Percentiles rank a stretch among this genome's conserved stretches.
Conservation (phyloP, 805 yeast species). For the Barnettozyma siamensis region DNA sequence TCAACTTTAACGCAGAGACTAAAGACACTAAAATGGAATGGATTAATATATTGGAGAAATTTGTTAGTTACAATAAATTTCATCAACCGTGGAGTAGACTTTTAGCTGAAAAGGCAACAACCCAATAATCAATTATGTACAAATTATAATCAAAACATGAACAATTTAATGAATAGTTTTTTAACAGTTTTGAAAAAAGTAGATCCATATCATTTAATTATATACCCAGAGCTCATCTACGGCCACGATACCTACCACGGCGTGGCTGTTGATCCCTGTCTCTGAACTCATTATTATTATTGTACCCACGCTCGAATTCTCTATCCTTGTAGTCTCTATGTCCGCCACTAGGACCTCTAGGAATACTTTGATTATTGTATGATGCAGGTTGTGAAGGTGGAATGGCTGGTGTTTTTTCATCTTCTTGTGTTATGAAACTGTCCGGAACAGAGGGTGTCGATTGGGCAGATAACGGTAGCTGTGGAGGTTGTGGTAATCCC, state of each 20-base stretch:
- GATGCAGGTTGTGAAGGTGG: slow-evolving; percentile 9
- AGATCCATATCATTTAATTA: too few species aligned
- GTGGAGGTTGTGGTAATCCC: slow-evolving; percentile 2
- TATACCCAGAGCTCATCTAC: slow-evolving; percentile 9
- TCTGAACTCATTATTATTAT: slow-evolving; percentile 14
- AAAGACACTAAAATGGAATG: slow-evolving; percentile 55
- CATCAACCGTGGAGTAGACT: slow-evolving; percentile 60
- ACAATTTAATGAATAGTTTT: background rate
- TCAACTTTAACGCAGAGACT: slow-evolving; percentile 82
- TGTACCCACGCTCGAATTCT: slow-evolving; percentile 15
- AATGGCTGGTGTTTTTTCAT: slow-evolving; percentile 2
- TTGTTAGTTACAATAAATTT: slow-evolving; percentile 49
- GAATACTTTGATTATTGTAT: slow-evolving; percentile 2
- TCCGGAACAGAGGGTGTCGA: background rate
- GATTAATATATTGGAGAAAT: slow-evolving; percentile 53
- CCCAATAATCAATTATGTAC: background rate
- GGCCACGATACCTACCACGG: slow-evolving; percentile 16
- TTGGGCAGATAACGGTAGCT: background rate
- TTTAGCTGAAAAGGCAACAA: slow-evolving; percentile 23
- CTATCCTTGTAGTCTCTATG: slow-evolving; percentile 17
- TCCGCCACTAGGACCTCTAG: slow-evolving; percentile 10
- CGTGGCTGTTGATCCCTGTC: slow-evolving; percentile 18
- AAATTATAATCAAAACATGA: background rate
- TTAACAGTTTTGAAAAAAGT: background rate
- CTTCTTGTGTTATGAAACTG: background rate